Evolutionary conservation across 495 filamentous ascomycete species (phyloP), one percentile per base, ranked within the genome.

Genomic region (Daldinia decipiens): DNA sequence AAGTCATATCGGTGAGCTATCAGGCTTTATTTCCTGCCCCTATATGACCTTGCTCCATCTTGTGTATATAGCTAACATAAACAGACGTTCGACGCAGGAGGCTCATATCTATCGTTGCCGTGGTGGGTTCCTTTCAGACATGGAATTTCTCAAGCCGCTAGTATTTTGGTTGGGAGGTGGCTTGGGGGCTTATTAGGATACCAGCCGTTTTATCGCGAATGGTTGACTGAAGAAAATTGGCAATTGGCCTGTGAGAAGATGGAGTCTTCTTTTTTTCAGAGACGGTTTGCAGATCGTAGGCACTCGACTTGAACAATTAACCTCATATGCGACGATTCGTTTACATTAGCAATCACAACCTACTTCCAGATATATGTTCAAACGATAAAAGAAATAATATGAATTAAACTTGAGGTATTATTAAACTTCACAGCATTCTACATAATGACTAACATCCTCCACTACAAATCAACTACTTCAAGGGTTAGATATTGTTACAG

Each of bases 161-260:
- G n/a, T 24, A 47, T 47, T 12, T 9, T 47, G n/a, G 8, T 47
- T 9, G 43, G 43, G 7, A 47, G 43, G 8, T 47, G 43, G 43
- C 43, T 47, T 19, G 43, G 43, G 17, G 43, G n/a, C 1, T 19
- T 47, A 19, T 21, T 47, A 19, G 17, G 43, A 3, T 47, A 47
- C 17, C 43, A 47, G 3, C 43, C 43, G 3, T 47, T 47, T 17
- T 47, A 47, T 21, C 43, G 17, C n/a, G 8, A 47, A 47, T 47
- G 43, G 43, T 4, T 21, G 7, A 47, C 43, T 0, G 43, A 52
- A 51, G 24, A 21, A 51, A 52, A 52, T n/a, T 29, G 21, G 26
- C 21, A n/a, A 29, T n/a, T 29, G 12, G 50, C 43, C n/a, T 52
- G 50, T n/a, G 26, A 52, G 50, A 52, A 29, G 15, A 52, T 52